These are phyloP conservation scores for Podospora didyma DNA, from an alignment of 495 filamentous ascomycete species.

Conservation along the genomic window DNA sequence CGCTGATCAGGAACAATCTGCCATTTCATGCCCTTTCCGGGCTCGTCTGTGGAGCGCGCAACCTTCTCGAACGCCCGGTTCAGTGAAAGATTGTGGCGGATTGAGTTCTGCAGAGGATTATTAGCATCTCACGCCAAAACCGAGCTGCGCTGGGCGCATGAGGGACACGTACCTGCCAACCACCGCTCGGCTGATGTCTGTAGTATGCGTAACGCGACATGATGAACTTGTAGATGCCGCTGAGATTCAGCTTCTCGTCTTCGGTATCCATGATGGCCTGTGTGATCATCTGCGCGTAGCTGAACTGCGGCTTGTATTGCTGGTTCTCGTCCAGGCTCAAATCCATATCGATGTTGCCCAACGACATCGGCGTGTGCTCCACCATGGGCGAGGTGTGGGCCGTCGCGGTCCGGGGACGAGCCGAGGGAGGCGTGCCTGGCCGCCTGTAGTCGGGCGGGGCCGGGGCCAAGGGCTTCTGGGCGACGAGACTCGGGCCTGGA, in stretches of 20 bases:
- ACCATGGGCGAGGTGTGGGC: constrained; percentile 41
- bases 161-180: constrained; percentile 78
- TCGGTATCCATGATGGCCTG: constrained; percentile 83
- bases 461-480: constrained; percentile 58
- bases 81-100: constrained; percentile 90
- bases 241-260: constrained; percentile 82
- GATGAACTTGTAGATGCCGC: constrained; percentile 90
- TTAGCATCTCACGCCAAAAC: not conserved
- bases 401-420: constrained; percentile 30
- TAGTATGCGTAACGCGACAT: constrained; percentile 87
- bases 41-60: constrained; percentile 85
- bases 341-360: constrained; percentile 61
- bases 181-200: constrained; percentile 62
- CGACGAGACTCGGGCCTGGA: constrained; percentile 27
- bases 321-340: constrained; percentile 75
- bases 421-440: constrained; percentile 61
- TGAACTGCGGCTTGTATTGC: constrained; percentile 90
- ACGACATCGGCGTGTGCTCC: constrained; percentile 37
- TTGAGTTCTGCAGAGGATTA: constrained; percentile 66
- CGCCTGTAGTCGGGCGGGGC: constrained; percentile 66
- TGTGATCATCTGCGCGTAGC: constrained; percentile 95
- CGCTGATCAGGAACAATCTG: constrained; percentile 75
- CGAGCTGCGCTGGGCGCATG: not conserved
- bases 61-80: constrained; percentile 93
- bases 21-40: constrained; percentile 99